These are phyloP conservation scores for Celoporthe dispersa DNA, from an alignment of 2,329 filamentous ascomycete species.

Conservation along the genomic window DNA sequence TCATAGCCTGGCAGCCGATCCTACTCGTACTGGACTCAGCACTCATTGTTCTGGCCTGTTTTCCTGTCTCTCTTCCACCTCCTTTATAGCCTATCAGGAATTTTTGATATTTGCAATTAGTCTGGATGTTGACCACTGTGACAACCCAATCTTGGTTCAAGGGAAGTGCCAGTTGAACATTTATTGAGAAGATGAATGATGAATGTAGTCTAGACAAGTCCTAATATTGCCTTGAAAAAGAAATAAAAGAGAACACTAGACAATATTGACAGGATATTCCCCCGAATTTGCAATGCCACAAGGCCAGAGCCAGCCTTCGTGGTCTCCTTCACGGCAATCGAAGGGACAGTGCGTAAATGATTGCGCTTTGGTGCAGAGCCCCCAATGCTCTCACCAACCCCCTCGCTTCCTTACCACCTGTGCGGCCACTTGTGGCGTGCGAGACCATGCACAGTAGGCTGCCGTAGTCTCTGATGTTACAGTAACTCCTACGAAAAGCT, in stretches of 20 bases:
- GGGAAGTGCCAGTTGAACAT: neutral
- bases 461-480: constrained; percentile 8
- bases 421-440: neutral
- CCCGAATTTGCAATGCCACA: constrained; percentile 22
- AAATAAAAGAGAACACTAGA: constrained; percentile 15
- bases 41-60: no score
- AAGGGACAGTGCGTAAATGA: neutral
- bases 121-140: neutral
- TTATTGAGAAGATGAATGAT: neutral
- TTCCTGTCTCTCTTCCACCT: no score
- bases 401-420: neutral
- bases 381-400: constrained; percentile 2
- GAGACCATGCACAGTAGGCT: constrained; percentile 1
- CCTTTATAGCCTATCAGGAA: no score
- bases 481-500: neutral
- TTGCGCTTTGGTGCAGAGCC: constrained; percentile 10
- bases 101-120: no score
- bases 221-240: constrained; percentile 1
- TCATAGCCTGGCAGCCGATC: no score
- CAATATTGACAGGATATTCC: constrained; percentile 23
- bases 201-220: neutral
- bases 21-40: no score
- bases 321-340: constrained; percentile 5
- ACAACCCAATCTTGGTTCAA: neutral
- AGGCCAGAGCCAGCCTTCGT: constrained; percentile 8